Percentiles rank a stretch among this genome's conserved stretches.
These are phyloP conservation scores for Calocybe indica DNA, from an alignment of 768 basidiomycete species.

Conservation along the genomic window DNA sequence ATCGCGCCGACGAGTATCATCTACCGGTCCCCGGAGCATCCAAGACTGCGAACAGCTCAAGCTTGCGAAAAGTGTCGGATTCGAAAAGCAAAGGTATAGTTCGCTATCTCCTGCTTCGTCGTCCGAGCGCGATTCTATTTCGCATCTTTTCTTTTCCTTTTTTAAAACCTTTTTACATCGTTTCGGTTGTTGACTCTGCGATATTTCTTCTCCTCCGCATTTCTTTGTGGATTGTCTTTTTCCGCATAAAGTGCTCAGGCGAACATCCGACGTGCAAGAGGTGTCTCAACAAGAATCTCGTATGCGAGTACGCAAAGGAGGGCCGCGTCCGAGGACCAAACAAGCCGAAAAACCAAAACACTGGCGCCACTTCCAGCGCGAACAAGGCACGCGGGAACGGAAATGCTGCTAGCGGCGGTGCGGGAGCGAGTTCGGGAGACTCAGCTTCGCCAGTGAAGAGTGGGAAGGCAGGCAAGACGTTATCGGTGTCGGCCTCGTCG, in stretches of 20 bases:
- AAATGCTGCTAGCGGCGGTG: too few relatives aligned
- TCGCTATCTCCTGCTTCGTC: background rate
- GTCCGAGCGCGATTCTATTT: background rate
- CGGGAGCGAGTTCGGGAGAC: too few relatives aligned
- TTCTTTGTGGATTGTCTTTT: background rate
- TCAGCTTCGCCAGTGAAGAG: too few relatives aligned
- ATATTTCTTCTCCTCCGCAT: too few relatives aligned
- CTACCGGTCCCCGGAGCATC: conserved; percentile 57
- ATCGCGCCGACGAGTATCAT: conserved; percentile 48
- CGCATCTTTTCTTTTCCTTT: too few relatives aligned
- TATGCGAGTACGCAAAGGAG: conserved; percentile 65
- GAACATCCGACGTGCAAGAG: conserved; percentile 66
- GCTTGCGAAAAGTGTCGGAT: conserved; percentile 72
- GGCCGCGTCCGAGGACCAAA: conserved; percentile 59
- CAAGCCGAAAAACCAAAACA: conserved; percentile 33
- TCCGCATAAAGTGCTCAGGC: conserved; percentile 51
- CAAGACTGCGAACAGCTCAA: conserved; percentile 63
- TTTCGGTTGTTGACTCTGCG: too few relatives aligned
- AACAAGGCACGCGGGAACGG: too few relatives aligned
- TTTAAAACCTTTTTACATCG: too few relatives aligned
- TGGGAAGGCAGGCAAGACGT: too few relatives aligned
- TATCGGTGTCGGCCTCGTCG: too few relatives aligned
- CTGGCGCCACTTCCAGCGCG: too few relatives aligned
- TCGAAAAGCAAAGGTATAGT: conserved; percentile 66
- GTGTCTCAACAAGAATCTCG: conserved; percentile 49